Conservation (phyloP, 2,329 filamentous ascomycete genomes). For the Aspergillus arachidicola region DNA sequence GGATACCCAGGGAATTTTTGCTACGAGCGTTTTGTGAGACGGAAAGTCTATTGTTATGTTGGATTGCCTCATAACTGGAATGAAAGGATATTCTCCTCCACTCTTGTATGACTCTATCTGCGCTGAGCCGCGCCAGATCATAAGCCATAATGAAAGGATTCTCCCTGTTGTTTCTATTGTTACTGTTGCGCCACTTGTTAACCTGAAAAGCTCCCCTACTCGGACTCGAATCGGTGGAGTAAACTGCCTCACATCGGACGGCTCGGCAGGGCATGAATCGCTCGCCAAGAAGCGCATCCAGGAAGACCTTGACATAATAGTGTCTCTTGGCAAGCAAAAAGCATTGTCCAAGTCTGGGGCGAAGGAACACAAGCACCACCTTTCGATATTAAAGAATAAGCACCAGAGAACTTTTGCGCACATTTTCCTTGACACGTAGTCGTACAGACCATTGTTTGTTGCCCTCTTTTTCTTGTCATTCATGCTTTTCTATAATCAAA, state of each 20-base stretch:
- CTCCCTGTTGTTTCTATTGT: not conserved
- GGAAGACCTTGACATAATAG: not conserved
- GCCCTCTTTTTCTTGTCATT: not conserved
- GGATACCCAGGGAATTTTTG: not conserved
- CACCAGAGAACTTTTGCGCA: not conserved
- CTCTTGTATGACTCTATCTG: not conserved
- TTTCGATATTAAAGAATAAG: not conserved
- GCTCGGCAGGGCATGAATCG: not conserved
- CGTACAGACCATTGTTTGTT: not conserved
- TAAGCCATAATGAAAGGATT: not conserved
- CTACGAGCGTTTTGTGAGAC: not conserved
- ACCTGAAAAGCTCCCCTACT: not conserved
- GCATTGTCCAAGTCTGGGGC: not conserved
- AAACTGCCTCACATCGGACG: not conserved
- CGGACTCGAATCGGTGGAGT: not conserved
- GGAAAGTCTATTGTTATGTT: not conserved
- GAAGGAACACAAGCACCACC: not conserved
- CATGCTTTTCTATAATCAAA: not conserved
- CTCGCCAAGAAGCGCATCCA: not conserved
- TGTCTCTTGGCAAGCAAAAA: not conserved
- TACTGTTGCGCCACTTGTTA: not conserved
- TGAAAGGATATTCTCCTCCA: not conserved
- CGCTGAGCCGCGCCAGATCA: not conserved
- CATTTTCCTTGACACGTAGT: not conserved
- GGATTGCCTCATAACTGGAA: not conserved